Evolutionary conservation across 129 eudicot genomes (phyloP).

Genomic region (Smallanthus sonchifolius): DNA sequence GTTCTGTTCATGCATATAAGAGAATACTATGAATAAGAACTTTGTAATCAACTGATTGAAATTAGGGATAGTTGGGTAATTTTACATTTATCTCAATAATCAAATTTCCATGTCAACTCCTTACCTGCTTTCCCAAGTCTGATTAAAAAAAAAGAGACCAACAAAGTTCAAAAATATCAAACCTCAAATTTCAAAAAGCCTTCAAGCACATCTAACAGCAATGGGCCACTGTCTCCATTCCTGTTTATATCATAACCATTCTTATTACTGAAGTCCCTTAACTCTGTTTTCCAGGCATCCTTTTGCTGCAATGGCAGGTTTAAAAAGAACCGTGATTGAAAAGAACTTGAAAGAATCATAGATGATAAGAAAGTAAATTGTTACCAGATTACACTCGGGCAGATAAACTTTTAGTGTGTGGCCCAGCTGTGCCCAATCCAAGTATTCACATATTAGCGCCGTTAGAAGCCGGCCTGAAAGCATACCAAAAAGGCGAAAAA

Average conservation of each 20-base stretch:
- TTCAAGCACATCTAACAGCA: constrained; percentile 93
- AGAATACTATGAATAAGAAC: not conserved
- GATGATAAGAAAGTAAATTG: not conserved
- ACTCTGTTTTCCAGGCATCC: constrained; percentile 94
- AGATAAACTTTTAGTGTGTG: constrained; percentile 91
- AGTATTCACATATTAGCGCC: constrained; percentile 87
- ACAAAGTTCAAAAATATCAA: not conserved
- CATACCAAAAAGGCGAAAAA: constrained; percentile 8
- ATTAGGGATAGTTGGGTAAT: not conserved
- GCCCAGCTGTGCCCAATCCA: constrained; percentile 94
- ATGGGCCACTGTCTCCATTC: constrained; percentile 94
- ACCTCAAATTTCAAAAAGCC: constrained; percentile 98
- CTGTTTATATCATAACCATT: constrained; percentile 84
- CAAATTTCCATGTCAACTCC: not conserved
- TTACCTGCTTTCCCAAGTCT: not conserved
- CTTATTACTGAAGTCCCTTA: constrained; percentile 83
- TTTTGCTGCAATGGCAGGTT: constrained; percentile 57
- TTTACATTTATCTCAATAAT: not conserved
- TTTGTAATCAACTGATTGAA: not conserved
- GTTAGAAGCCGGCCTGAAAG: constrained; percentile 82
- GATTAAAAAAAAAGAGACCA: not conserved
- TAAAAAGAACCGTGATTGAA: not conserved
- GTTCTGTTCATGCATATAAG: not conserved
- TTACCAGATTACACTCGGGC: constrained; percentile 96
- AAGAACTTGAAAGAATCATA: not conserved